phyloP scores from a whole-genome alignment of 1,139 yeast genomes.

The Kodamaea fungicola region DNA sequence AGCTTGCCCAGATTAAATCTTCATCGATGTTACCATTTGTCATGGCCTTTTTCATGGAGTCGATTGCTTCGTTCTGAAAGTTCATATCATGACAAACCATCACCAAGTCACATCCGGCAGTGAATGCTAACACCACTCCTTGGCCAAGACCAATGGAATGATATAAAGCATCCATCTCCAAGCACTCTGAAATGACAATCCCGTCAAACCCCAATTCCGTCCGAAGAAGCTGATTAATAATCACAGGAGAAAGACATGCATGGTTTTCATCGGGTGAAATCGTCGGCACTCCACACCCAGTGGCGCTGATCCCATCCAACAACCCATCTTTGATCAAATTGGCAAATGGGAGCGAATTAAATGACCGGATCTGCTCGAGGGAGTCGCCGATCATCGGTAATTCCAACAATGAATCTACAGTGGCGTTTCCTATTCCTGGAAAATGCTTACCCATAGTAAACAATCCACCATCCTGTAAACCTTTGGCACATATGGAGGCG shows the following conservation, averaged over 20 bases:
- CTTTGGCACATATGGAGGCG: constrained; percentile 54
- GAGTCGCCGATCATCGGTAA: constrained; percentile 60
- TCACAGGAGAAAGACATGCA: constrained; percentile 60
- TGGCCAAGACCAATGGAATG: constrained; percentile 65
- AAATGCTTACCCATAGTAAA: constrained; percentile 62
- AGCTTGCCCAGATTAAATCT: constrained; percentile 40
- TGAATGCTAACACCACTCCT: constrained; percentile 59
- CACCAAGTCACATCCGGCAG: constrained; percentile 66
- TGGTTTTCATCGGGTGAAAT: constrained; percentile 60
- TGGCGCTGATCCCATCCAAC: constrained; percentile 57
- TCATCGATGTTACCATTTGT: constrained; percentile 51
- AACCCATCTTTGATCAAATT: constrained; percentile 45
- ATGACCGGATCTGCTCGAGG: constrained; percentile 49
- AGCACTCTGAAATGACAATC: constrained; percentile 60
- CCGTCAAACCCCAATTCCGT: constrained; percentile 55
- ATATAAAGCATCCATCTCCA: constrained; percentile 63
- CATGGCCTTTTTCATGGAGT: constrained; percentile 52
- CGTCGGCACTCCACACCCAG: constrained; percentile 70
- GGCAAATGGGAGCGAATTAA: constrained; percentile 53
- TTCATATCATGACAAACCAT: constrained; percentile 58
- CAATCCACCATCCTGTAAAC: constrained; percentile 55
- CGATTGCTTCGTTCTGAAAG: constrained; percentile 60
- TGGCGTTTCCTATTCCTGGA: constrained; percentile 65
- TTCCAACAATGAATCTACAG: constrained; percentile 55
- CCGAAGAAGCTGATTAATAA: constrained; percentile 52